Evolutionary conservation across 1,139 yeast genomes (phyloP).

Genomic region (Nakaseomyces nivariensis): DNA sequence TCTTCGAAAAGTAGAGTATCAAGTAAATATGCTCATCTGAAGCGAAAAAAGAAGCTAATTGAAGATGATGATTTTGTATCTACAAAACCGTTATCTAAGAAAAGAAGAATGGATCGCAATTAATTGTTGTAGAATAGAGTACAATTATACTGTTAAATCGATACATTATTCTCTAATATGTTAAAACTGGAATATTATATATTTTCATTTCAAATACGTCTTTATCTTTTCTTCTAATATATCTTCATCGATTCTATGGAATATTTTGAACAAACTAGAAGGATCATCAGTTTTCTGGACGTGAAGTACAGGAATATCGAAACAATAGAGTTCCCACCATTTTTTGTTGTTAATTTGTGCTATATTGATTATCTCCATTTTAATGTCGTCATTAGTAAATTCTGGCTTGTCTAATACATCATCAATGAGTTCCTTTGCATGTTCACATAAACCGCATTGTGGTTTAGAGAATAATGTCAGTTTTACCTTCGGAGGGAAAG

Average conservation of each 20-base stretch:
- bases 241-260: constrained; percentile 62
- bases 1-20: neutral
- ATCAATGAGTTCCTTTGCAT: constrained; percentile 49
- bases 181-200: neutral
- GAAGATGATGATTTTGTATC: neutral
- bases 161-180: too few species aligned
- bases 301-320: constrained; percentile 85
- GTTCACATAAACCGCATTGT: constrained; percentile 68
- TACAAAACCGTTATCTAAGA: neutral
- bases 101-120: constrained; percentile 1
- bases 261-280: constrained; percentile 47
- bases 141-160: neutral
- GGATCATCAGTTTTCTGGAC: constrained; percentile 41
- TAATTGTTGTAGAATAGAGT: neutral
- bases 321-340: constrained; percentile 79
- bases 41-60: neutral
- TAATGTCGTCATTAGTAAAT: constrained; percentile 26
- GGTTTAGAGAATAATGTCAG: constrained; percentile 69
- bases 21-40: neutral
- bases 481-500: constrained; percentile 8
- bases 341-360: constrained; percentile 52
- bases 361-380: constrained; percentile 52
- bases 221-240: constrained; percentile 36
- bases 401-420: constrained; percentile 28
- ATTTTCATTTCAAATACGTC: constrained; percentile 3